These are phyloP conservation scores for Annulohypoxylon moriforme DNA, from an alignment of 495 filamentous ascomycete species.

Conservation along the genomic window DNA sequence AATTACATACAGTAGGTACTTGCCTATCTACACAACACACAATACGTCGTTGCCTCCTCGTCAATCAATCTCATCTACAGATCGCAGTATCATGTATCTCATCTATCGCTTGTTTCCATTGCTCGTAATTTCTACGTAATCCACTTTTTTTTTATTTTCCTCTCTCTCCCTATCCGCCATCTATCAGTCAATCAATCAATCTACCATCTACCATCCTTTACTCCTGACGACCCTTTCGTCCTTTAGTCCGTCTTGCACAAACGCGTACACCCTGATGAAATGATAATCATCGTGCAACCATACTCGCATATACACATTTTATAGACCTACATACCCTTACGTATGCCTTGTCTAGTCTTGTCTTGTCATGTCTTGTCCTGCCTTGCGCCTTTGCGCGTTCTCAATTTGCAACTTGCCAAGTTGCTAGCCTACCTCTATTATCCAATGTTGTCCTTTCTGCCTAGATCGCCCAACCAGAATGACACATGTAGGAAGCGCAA, in stretches of 20 bases:
- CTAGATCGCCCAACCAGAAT: constrained; percentile 28
- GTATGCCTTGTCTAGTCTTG: constrained; percentile 28
- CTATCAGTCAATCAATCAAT: too few relatives aligned
- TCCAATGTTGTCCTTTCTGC: constrained; percentile 10
- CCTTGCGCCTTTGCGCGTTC: constrained; percentile 20
- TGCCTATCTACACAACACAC: not conserved
- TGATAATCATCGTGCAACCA: constrained; percentile 39
- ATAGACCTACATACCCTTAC: constrained; percentile 33
- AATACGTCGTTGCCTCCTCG: constrained; percentile 23
- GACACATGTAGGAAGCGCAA: constrained; percentile 13
- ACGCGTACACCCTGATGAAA: constrained; percentile 30
- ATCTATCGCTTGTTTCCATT: not conserved
- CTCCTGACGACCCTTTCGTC: constrained; percentile 14
- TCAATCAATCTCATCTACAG: not conserved
- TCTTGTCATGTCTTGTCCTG: constrained; percentile 14
- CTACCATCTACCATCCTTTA: not conserved
- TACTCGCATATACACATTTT: constrained; percentile 32
- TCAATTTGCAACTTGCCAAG: constrained; percentile 26
- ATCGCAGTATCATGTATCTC: not conserved
- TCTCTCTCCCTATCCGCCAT: not conserved
- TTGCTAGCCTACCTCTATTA: constrained; percentile 27
- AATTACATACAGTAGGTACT: too few relatives aligned
- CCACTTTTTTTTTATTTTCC: constrained; percentile 12
- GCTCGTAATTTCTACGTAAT: constrained; percentile 15
- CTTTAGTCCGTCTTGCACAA: constrained; percentile 28